Percentiles rank a stretch among this genome's conserved stretches.
phyloP scores from a whole-genome alignment of 73 alveolate genomes.

The Paramecium pentaurelia region DNA sequence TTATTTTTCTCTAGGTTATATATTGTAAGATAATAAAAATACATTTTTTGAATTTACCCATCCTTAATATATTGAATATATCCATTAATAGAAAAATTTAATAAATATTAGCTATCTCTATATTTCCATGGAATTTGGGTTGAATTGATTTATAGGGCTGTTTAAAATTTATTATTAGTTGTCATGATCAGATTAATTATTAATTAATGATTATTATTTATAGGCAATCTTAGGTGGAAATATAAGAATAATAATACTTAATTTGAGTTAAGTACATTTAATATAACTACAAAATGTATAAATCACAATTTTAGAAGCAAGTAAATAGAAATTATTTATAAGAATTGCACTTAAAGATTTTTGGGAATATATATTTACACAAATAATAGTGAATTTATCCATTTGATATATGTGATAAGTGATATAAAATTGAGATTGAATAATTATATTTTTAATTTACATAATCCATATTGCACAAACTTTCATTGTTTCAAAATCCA shows the following conservation, averaged over 20 bases:
- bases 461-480: not conserved
- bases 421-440: not conserved
- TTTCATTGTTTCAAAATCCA: not conserved
- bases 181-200: no score
- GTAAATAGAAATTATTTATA: no score
- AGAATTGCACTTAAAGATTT: not conserved
- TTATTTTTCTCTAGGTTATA: not conserved
- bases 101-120: not conserved
- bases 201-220: no score
- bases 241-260: no score
- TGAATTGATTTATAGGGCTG: no score
- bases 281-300: no score
- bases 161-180: no score
- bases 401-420: not conserved
- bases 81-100: not conserved
- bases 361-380: not conserved
- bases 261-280: no score
- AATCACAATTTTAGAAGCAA: not conserved
- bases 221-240: no score
- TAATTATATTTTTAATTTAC: not conserved
- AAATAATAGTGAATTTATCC: not conserved
- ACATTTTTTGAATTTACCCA: not conserved
- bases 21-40: not conserved
- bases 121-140: not conserved
- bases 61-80: not conserved